Evolutionary conservation across 2,329 filamentous ascomycete species (phyloP).

Genomic region (Fusarium longipes): DNA sequence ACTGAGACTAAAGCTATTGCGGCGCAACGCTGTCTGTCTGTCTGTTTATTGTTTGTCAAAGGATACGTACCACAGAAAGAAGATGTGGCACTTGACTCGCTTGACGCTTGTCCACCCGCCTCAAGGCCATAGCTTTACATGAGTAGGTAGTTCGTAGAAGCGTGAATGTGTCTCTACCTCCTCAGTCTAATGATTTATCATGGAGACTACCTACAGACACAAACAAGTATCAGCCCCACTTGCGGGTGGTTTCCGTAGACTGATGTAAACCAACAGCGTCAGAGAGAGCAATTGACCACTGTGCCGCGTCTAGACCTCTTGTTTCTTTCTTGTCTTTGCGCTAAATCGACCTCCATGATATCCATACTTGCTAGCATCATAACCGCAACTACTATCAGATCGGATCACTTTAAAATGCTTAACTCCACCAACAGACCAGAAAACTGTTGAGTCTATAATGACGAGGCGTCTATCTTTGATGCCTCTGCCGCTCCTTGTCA

Average conservation of each 20-base stretch:
- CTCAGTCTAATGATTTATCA: not conserved
- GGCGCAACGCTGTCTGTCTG: not conserved
- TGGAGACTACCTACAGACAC: too few relatives aligned
- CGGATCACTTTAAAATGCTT: not conserved
- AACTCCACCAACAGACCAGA: slow-evolving; percentile 8
- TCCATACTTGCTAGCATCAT: not conserved
- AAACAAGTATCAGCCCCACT: slow-evolving; percentile 28
- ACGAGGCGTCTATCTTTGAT: slow-evolving; percentile 38
- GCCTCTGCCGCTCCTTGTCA: not conserved
- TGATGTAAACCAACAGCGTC: slow-evolving; percentile 2
- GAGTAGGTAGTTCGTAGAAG: too few relatives aligned
- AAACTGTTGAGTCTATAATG: slow-evolving; percentile 13
- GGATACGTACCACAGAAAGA: not conserved
- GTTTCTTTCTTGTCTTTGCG: not conserved
- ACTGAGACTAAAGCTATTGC: slow-evolving; percentile 11
- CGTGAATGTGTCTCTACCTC: not conserved
- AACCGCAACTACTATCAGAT: slow-evolving; percentile 7
- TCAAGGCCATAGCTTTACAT: slow-evolving; percentile 1
- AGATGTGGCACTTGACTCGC: slow-evolving; percentile 31
- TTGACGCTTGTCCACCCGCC: not conserved
- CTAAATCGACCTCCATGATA: not conserved
- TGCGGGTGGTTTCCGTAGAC: slow-evolving; percentile 1
- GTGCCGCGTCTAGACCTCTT: slow-evolving; percentile 18
- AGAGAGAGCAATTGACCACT: slow-evolving; percentile 11
- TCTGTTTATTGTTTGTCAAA: not conserved